Conservation (phyloP, 352 stramenopile genomes). For the Aphanomyces euteiches region DNA sequence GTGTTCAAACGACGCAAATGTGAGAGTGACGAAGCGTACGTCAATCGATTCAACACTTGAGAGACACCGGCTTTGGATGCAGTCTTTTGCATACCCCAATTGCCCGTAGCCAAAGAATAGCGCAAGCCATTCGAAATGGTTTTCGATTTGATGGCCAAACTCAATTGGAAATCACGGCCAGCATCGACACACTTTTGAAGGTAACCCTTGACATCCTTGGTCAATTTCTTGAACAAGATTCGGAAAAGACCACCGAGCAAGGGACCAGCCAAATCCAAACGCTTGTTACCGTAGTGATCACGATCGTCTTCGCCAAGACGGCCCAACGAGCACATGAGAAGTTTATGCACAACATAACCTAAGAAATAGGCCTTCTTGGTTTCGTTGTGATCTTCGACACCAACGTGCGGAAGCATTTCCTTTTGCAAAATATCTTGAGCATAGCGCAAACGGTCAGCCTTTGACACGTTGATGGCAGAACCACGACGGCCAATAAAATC, state of each 20-base stretch:
- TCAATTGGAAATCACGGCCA: constrained; percentile 96
- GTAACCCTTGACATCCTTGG: constrained; percentile 96
- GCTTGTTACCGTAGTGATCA: constrained; percentile 99
- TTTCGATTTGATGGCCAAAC: constrained; percentile 95
- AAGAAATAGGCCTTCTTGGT: constrained; percentile 98
- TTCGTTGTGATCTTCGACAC: constrained; percentile 97
- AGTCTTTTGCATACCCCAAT: constrained; percentile 96
- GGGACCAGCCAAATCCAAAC: constrained; percentile 97
- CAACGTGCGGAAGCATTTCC: constrained; percentile 98
- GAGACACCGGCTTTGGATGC: constrained; percentile 97
- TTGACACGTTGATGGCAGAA: constrained; percentile 93
- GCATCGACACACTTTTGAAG: constrained; percentile 90
- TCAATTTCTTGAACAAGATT: constrained; percentile 98
- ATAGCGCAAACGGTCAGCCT: constrained; percentile 94
- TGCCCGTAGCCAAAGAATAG: constrained; percentile 99
- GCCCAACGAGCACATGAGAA: constrained; percentile 98
- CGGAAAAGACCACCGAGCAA: constrained; percentile 97
- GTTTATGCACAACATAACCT: constrained; percentile 99
- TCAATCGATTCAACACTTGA: constrained; percentile 99
- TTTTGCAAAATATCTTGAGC: constrained; percentile 99
- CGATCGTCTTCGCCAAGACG: constrained; percentile 98
- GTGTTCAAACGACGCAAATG: constrained; percentile 99
- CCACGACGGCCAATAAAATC: constrained; percentile 99
- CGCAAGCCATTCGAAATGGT: constrained; percentile 98
- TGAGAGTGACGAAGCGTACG: constrained; percentile 97